Evolutionary conservation across 441 rosid species (phyloP), one percentile per base, ranked within the genome.

Genomic region (Syzygium malaccense): DNA sequence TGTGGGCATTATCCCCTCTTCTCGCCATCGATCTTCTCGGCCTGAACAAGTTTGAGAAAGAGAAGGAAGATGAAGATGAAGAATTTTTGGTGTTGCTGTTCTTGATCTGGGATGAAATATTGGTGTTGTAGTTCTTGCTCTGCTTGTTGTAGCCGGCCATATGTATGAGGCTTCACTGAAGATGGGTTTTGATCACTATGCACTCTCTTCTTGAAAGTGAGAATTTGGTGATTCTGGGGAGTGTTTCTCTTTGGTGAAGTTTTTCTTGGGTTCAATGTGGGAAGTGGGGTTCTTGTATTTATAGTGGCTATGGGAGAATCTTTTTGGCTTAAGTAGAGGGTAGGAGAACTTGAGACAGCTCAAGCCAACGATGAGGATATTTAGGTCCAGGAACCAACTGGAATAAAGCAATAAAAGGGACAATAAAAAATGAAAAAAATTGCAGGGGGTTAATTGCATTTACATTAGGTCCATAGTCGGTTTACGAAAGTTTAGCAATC

Each of bases 1-100:
- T 94, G 66, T 79, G 80, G 5, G 87, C 85, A 6, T 88, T 89
- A 8, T 90, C 94, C 2, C 78, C 86, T 88, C 93, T 86, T 32
- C 92, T 66, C 0, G 75, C 18, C 41, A 25, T 18, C 41, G 75
- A 30, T 32, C 32, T 66, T 66, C 23, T 60, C 18, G 68, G 68
- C 68, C 14, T 60, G 68, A 60, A 60, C 18, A 60, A 60, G 68
- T 60, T 60, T 60, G 68, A 60, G 18, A 60, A 60, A 60, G 68
- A 60, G 68, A 60, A 60, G 33, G 68, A 0, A 3, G 68, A 17
- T 13, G 68, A 28, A 60, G 68, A 60, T 32, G 68, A 45, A 45
- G 48, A 45, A 45, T 45, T 3, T 75, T 75, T 75, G 83, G 23
- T 75, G 51, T 17, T 23, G 83, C 41, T 37, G 51, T 26, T 41